Conservation (phyloP, 2,329 filamentous ascomycete genomes). For the Penicillium sp. region DNA sequence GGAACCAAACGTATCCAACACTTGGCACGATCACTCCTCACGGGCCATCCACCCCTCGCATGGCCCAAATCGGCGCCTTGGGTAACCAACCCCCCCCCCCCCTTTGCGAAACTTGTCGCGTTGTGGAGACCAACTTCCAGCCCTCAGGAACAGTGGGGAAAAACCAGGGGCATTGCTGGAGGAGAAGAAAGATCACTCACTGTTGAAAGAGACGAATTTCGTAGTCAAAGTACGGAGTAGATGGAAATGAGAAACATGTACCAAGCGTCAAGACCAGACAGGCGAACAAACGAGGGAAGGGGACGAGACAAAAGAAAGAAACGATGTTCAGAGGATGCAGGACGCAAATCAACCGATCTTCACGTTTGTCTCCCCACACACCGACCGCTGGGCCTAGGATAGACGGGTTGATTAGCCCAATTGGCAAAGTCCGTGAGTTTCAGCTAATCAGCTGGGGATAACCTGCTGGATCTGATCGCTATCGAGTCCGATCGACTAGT, state of each 20-base stretch:
- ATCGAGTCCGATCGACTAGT: not conserved
- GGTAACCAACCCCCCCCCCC: conserved; percentile 14
- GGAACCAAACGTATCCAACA: too few species aligned
- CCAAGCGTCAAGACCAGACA: not conserved
- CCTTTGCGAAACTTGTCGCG: conserved; percentile 29
- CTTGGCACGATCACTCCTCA: too few species aligned
- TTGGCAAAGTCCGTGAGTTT: conserved; percentile 8
- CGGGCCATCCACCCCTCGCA: too few species aligned
- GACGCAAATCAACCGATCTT: conserved; percentile 15
- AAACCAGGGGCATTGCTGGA: conserved; percentile 11
- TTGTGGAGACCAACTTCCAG: conserved; percentile 33
- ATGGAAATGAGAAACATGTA: conserved; percentile 9
- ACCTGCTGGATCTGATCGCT: conserved; percentile 1
- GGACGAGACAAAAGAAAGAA: not conserved
- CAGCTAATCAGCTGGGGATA: conserved; percentile 5
- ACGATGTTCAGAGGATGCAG: conserved; percentile 4
- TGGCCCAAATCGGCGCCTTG: too few species aligned
- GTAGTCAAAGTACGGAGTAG: not conserved
- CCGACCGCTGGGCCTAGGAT: conserved; percentile 5
- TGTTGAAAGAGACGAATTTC: conserved; percentile 1
- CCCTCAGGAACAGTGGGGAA: conserved; percentile 35
- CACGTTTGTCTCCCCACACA: conserved; percentile 12
- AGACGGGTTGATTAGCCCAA: not conserved
- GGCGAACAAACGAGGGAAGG: not conserved
- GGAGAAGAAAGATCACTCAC: conserved; percentile 17